phyloP scores from a whole-genome alignment of 306 rosid species.

The Inga oerstediana region DNA sequence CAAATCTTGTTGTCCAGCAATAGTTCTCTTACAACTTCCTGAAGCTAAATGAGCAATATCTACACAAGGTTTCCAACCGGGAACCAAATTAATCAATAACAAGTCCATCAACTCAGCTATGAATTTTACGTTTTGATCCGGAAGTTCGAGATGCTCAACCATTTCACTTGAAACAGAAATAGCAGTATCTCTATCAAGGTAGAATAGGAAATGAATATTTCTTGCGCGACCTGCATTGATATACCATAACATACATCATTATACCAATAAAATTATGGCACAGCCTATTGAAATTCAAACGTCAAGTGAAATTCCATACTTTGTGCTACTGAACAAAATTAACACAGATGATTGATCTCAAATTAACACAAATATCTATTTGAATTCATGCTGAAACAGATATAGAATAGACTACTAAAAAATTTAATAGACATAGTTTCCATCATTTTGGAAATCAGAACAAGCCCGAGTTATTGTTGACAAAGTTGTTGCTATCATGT shows the following conservation, averaged over 20 bases:
- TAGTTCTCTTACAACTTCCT: slow-evolving; percentile 4
- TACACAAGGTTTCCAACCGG: slow-evolving; percentile 48
- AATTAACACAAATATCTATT: not conserved
- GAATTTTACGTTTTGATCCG: slow-evolving; percentile 42
- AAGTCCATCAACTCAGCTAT: slow-evolving; percentile 52
- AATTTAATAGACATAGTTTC: not conserved
- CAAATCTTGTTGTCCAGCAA: slow-evolving; percentile 10
- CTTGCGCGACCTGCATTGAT: slow-evolving; percentile 44
- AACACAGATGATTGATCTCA: not conserved
- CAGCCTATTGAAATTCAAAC: not conserved
- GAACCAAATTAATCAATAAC: slow-evolving; percentile 43
- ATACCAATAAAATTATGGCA: not conserved
- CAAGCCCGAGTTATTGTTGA: not conserved
- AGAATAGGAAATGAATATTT: slow-evolving; percentile 49
- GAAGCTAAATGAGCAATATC: slow-evolving; percentile 40
- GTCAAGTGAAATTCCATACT: not conserved
- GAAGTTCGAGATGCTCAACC: slow-evolving; percentile 53
- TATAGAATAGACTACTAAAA: not conserved
- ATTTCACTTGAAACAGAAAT: slow-evolving; percentile 52
- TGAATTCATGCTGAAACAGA: not conserved
- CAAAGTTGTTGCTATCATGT: not conserved
- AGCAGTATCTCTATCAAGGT: slow-evolving; percentile 47
- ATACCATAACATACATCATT: slow-evolving; percentile 16
- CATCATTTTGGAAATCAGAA: not conserved
- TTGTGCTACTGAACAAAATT: not conserved